Evolutionary conservation across 1,284 basidiomycete genomes (phyloP), one percentile per base, ranked within the genome.

Genomic region (Leccinum fuscescens): DNA sequence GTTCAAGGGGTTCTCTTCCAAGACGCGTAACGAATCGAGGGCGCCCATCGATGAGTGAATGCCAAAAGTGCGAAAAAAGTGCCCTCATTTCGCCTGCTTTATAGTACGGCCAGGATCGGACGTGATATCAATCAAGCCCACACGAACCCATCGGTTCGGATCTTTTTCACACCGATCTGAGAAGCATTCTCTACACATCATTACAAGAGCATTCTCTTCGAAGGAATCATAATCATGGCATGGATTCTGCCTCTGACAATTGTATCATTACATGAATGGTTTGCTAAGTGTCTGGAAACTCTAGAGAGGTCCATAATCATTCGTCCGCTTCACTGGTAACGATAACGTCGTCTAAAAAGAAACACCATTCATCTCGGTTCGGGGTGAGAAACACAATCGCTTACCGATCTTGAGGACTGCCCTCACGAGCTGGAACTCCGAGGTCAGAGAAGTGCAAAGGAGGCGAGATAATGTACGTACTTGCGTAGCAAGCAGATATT

Each of bases 401-500:
- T 61, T 56, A 72, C 72, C 72, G 24, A 76, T 73, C 62, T 73
- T 73, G 58, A 73, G 69, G 11, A 73, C 72, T 6, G 74, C 72
- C 55, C 72, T 71, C 54, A 73, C 72, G 39, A 73, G 64, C 71
- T 75, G 50, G 56, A 39, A 42, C 33, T 22, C 49, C 46, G 56
- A 54, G 14, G 9, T 29, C 63, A 27, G 64, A 56, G 31, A 29
- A 2, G 14, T 48, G 24, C 29, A 11, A 15, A 44, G 24, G 7
- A 31, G 14, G 17, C 8, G 3, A 12, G 15, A 42, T 6, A 11
- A 55, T 20, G 15, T 12, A 74, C 82, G 55, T 64, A 95, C 90
- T 84, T 99, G 96, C 39, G 96, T 98, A n/a, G 97, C 96, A 53
- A 99, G 80, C 63, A 98, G 79, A 75, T 96, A 95, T 74, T 99